Evolutionary conservation across 2,329 filamentous ascomycete species (phyloP), one percentile per base, ranked within the genome.

Genomic region (Cercospora sp.): DNA sequence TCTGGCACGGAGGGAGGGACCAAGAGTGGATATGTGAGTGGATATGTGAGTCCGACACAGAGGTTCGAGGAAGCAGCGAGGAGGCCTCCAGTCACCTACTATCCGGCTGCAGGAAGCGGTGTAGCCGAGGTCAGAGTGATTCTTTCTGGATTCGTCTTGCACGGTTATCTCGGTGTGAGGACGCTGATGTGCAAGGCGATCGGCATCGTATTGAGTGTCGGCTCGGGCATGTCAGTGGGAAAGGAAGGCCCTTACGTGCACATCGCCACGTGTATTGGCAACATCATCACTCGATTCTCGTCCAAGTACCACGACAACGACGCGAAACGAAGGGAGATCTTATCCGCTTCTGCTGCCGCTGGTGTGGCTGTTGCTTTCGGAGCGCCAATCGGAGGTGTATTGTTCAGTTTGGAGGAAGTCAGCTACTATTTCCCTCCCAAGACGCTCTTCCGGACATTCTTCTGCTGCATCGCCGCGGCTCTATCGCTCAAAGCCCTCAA

Each of bases 181-280:
- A 98, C 95, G 0, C 84, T 99, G 31, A 80, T 94, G 5, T 87
- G 97, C 80, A 99, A 99, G 78, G 91, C 92, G 0, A 75, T 91
- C 16, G 93, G 90, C 13, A 83, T 99, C 58, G 87, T 97, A 67
- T 84, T 98, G 66, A 96, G 92, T 78, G 93, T 98, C 45, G 91
- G 93, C 1, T 98, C 95, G 2, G 95, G 95, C 3, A 85, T 99
- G 68, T 97, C 93, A 77, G 84, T 99, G 51, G 95, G 95, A 30
- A 99, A 99, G 78, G 95, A 97, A 80, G 89, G 94, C 0, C 95
- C 95, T 0, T 98, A 94, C 75, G 95, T 99, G n/a, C 95, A 99
- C 79, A 97, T 98, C 75, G 93, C 94, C 0, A 92, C 94, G 0
- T 97, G 94, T 73, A 90, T 98, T 23, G 95, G 95, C 67, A 99